A percentile compares a stretch with the other conserved stretches of the same genome.
Conservation (phyloP, 176 grass and related monocot genomes). For the Lolium multiflorum region DNA sequence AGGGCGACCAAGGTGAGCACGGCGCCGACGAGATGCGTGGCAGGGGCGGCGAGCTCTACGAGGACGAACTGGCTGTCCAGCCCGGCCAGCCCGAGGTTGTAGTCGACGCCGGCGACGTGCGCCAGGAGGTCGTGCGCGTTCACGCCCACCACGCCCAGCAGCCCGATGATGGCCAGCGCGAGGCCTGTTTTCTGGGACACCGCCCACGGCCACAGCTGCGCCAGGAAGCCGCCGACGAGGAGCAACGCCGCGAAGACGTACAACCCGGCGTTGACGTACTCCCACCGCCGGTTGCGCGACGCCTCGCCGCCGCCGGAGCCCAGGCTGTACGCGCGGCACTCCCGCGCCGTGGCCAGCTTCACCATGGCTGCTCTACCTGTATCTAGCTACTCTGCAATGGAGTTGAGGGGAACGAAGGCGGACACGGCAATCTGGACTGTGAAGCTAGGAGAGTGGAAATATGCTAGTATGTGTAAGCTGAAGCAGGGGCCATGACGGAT, state of each 20-base stretch:
- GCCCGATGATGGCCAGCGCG: conserved; percentile 45
- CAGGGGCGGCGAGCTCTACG: conserved; percentile 70
- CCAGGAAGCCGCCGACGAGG: conserved; percentile 53
- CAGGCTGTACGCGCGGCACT: conserved; percentile 71
- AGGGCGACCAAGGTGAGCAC: conserved; percentile 60
- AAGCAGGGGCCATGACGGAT: conserved; percentile 16
- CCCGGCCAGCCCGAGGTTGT: conserved; percentile 51
- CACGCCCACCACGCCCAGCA: conserved; percentile 40
- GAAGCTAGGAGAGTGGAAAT: background rate
- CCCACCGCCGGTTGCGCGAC: conserved; percentile 66
- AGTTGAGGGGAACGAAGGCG: background rate
- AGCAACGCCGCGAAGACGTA: conserved; percentile 65
- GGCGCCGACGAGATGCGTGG: conserved; percentile 60
- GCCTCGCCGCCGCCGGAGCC: conserved; percentile 11
- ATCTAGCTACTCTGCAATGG: background rate
- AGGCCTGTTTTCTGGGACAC: conserved; percentile 47
- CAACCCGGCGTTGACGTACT: conserved; percentile 82
- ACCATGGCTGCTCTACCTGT: conserved; percentile 51
- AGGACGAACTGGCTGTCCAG: conserved; percentile 73
- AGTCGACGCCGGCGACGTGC: conserved; percentile 74
- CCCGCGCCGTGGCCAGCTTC: conserved; percentile 82
- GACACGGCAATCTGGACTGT: background rate
- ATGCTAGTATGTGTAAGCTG: conserved; percentile 7
- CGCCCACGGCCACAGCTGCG: conserved; percentile 50
- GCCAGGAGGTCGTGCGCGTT: conserved; percentile 83